These are phyloP conservation scores for Cyberlindnera xylosilytica DNA, from an alignment of 805 yeast genomes.

Conservation along the genomic window DNA sequence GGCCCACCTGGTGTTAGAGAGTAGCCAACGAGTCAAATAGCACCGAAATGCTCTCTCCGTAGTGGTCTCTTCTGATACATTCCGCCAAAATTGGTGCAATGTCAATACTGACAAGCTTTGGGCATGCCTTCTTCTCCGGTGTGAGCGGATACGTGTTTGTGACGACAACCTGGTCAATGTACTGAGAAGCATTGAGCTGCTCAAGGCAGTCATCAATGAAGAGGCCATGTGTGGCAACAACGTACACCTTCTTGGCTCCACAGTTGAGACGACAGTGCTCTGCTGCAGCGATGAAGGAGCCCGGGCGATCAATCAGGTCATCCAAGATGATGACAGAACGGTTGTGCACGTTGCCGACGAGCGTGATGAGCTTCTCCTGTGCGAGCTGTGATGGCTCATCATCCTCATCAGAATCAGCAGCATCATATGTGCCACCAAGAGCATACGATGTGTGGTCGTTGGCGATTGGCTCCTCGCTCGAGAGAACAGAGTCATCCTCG, in stretches of 20 bases:
- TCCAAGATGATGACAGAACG: constrained; percentile 92
- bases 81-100: constrained; percentile 95
- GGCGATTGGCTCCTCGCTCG: constrained; percentile 26
- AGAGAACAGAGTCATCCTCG: constrained; percentile 31
- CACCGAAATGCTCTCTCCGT: constrained; percentile 94
- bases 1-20: no score
- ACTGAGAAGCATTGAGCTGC: constrained; percentile 69
- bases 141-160: constrained; percentile 95
- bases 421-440: constrained; percentile 79
- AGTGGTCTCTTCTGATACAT: constrained; percentile 97
- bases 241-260: constrained; percentile 88
- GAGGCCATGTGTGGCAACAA: constrained; percentile 94
- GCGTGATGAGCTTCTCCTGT: constrained; percentile 82
- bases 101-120: constrained; percentile 83
- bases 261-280: constrained; percentile 95
- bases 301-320: constrained; percentile 96
- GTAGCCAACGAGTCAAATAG: constrained; percentile 82
- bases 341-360: constrained; percentile 92
- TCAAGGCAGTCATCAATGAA: constrained; percentile 87
- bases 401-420: constrained; percentile 82
- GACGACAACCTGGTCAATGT: constrained; percentile 88
- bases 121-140: constrained; percentile 52
- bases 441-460: constrained; percentile 46
- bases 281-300: constrained; percentile 93
- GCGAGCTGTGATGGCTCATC: constrained; percentile 50